A percentile compares a stretch with the other conserved stretches of the same genome.
Evolutionary conservation across 2,329 filamentous ascomycete genomes (phyloP).

Genomic region (Cercospora sesami): DNA sequence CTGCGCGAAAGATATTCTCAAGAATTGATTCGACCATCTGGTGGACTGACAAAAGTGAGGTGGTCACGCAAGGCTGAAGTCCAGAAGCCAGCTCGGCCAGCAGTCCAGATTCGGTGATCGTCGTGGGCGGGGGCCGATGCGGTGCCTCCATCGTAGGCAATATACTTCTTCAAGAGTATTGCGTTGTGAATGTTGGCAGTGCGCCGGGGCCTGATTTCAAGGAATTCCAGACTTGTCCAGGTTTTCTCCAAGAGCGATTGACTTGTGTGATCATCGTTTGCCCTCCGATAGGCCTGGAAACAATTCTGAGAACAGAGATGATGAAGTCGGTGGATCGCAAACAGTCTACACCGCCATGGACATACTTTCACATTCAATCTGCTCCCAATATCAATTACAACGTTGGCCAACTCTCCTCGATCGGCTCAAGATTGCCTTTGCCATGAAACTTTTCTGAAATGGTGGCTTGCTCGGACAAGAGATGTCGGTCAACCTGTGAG

Average conservation of each 20-base stretch:
- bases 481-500: slow-evolving; percentile 51
- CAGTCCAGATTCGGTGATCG: neutral
- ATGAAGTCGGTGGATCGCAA: neutral
- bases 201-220: neutral
- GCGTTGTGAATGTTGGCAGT: neutral
- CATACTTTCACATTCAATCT: neutral
- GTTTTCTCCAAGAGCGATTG: neutral
- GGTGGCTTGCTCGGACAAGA: slow-evolving; percentile 57
- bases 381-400: slow-evolving; percentile 33
- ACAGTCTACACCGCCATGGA: neutral
- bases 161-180: neutral
- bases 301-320: neutral
- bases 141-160: neutral
- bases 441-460: slow-evolving; percentile 55
- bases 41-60: neutral
- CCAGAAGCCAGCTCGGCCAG: neutral
- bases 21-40: neutral
- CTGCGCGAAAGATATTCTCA: neutral
- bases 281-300: neutral
- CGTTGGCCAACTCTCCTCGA: slow-evolving; percentile 44
- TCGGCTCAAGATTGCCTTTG: slow-evolving; percentile 50
- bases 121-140: neutral
- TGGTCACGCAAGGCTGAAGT: neutral
- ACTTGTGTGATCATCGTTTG: neutral
- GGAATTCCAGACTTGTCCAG: neutral